Percentiles rank a stretch among this genome's conserved stretches.
These are phyloP conservation scores for Saccharomycopsis schoenii DNA, from an alignment of 805 yeast species.

Conservation along the genomic window DNA sequence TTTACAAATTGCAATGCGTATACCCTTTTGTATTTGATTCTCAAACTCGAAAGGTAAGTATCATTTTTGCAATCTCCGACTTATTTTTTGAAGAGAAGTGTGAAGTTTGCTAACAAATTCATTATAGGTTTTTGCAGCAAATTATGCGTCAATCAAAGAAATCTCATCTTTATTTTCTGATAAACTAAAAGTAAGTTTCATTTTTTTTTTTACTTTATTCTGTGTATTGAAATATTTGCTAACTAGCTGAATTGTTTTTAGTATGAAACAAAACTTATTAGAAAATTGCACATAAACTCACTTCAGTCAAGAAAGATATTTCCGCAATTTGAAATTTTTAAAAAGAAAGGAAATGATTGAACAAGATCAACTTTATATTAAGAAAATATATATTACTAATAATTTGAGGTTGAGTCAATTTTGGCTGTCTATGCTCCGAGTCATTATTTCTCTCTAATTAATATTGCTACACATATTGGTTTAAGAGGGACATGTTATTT, in stretches of 20 bases:
- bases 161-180: not conserved
- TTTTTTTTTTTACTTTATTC: not conserved
- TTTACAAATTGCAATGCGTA: not conserved
- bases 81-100: not conserved
- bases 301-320: not conserved
- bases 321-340: not conserved
- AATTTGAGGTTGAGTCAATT: no score
- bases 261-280: not conserved
- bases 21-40: not conserved
- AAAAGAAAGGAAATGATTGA: not conserved
- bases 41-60: not conserved
- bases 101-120: not conserved
- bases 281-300: not conserved
- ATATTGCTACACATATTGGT: no score
- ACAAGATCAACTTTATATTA: no score
- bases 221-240: not conserved
- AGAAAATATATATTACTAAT: no score
- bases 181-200: not conserved
- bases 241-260: not conserved
- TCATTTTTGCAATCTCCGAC: not conserved
- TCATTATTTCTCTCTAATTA: no score
- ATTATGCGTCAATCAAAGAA: not conserved
- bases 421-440: no score
- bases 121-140: not conserved
- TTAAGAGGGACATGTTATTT: no score